These are phyloP conservation scores for Allium sativum DNA, from an alignment of 106 monocot genomes.

Conservation along the genomic window DNA sequence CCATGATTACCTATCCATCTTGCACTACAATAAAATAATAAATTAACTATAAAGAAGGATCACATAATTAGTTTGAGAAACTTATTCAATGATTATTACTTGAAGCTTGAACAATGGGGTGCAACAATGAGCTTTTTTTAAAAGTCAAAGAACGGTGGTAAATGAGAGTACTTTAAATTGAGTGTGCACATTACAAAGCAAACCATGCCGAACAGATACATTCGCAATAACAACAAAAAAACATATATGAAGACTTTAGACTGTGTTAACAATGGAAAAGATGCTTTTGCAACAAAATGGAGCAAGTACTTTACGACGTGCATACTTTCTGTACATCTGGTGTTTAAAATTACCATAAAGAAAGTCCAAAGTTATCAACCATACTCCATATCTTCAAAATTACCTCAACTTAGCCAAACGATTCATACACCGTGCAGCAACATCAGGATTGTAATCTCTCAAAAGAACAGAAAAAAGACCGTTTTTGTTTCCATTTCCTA, in stretches of 20 bases:
- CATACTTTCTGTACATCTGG: not conserved
- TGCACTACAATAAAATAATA: constrained; percentile 43
- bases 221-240: too few species aligned
- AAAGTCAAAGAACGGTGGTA: too few species aligned
- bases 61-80: too few species aligned
- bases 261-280: too few species aligned
- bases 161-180: too few species aligned
- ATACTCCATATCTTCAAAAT: not conserved
- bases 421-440: constrained; percentile 96
- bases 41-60: not conserved
- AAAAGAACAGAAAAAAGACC: constrained; percentile 89
- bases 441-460: constrained; percentile 89
- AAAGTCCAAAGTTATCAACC: not conserved
- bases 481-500: constrained; percentile 94
- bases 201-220: too few species aligned
- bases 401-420: constrained; percentile 95
- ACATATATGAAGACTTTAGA: too few species aligned
- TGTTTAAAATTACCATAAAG: not conserved
- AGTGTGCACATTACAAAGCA: too few species aligned
- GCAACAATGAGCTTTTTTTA: too few species aligned
- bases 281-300: too few species aligned
- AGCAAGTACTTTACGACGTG: not conserved
- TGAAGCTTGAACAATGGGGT: too few species aligned
- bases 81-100: too few species aligned
- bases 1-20: constrained; percentile 99